Evolutionary conservation across 441 rosid species (phyloP).

Genomic region (Brassica hybrid): DNA sequence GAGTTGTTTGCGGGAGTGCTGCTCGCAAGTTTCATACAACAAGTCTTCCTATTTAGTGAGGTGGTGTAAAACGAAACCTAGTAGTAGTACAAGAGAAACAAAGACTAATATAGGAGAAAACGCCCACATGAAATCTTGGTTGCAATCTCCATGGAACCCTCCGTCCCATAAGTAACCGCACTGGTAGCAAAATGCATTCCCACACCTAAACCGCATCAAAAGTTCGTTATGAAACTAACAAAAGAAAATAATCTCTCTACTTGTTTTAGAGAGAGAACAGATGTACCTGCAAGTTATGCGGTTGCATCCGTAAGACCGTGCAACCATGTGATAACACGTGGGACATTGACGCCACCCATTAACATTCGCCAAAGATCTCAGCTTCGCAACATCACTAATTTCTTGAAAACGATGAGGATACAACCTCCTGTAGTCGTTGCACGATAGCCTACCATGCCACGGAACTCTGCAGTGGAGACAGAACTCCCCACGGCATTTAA

Average conservation of each 20-base stretch:
- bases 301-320: constrained; percentile 60
- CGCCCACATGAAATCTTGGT: background rate
- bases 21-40: no score
- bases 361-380: constrained; percentile 49
- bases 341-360: constrained; percentile 62
- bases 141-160: background rate
- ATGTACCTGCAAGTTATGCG: constrained; percentile 13
- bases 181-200: background rate
- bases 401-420: constrained; percentile 11
- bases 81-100: background rate
- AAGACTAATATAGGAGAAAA: background rate
- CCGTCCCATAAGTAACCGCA: background rate
- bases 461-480: constrained; percentile 74
- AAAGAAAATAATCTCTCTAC: no score
- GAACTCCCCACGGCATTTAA: constrained; percentile 54
- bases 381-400: constrained; percentile 24
- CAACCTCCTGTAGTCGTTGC: constrained; percentile 48
- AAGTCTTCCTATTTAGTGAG: no score
- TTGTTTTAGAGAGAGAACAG: no score
- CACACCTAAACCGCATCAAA: background rate
- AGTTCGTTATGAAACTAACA: background rate
- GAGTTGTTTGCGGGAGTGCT: no score
- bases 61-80: background rate
- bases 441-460: constrained; percentile 70
- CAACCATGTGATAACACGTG: constrained; percentile 63